Evolutionary conservation across 106 monocot species (phyloP), one percentile per base, ranked within the genome.

Genomic region (Dendrobium huoshanense): DNA sequence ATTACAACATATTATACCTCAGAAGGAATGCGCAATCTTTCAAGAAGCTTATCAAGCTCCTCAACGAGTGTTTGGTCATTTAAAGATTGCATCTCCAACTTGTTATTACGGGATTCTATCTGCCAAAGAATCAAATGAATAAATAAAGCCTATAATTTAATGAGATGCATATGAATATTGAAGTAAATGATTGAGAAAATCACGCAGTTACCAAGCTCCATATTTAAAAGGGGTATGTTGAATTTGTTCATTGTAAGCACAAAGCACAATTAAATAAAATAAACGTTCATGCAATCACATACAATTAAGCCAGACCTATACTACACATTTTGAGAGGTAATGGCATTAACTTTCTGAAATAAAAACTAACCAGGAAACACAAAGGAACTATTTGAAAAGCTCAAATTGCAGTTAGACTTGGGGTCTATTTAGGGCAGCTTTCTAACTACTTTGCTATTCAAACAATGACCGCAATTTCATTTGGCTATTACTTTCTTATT

Each of bases 61-160:
- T 93, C 91, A 81, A 95, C 85, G 47, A 99, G 91, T 73, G 81
- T 85, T 80, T 89, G 78, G 76, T 88, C 91, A 85, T 88, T 95
- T 77, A 88, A 79, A 85, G 92, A 99, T 67, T 95, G 98, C 92
- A 93, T 90, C 86, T 99, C 98, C 84, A 99, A 81, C 79, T 88
- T 92, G 80, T 99, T 95, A 76, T 99, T 99, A 45, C 95, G 92
- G 41, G 91, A 95, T 87, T 99, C 98, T 81, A 99, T 99, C 98
- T 99, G 90, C 78, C 90, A 87, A 9, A 67, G 54, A 81, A 65
- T 80, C 17, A 40, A 87, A 40, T 19, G 56, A 79, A 42, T 20
- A 51, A 5, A 49, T 27, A 15, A 65, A 79, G 5, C 22, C 29
- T 40, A 17, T 13, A 58, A 74, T 56, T 37, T 9, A 58, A 25